Conservation (phyloP, 352 stramenopile genomes). For the Globisporangium recalcitrans region DNA sequence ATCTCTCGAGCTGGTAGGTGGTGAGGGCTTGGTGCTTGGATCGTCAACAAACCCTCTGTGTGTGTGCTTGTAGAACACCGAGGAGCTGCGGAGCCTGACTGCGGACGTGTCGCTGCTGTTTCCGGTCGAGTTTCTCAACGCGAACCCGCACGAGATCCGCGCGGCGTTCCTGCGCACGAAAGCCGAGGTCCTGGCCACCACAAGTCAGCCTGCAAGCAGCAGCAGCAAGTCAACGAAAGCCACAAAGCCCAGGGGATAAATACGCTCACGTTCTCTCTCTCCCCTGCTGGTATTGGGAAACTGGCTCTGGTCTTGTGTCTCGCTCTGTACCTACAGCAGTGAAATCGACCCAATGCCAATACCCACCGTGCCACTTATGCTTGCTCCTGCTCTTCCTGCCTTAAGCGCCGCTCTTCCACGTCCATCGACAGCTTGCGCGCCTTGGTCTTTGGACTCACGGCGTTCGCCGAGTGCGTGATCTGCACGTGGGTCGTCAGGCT, state of each 20-base stretch:
- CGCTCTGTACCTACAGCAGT: neutral
- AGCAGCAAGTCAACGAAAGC: slow-evolving; percentile 6
- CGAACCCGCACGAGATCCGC: slow-evolving; percentile 49
- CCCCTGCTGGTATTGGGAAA: neutral
- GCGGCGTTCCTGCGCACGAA: slow-evolving; percentile 55
- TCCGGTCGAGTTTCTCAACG: slow-evolving; percentile 76
- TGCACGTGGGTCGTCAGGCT: slow-evolving; percentile 59
- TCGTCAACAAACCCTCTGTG: neutral
- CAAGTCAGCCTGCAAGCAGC: neutral
- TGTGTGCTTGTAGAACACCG: slow-evolving; percentile 45
- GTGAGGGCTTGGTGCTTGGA: too few species aligned
- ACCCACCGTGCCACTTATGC: neutral
- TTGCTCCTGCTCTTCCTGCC: slow-evolving; percentile 7
- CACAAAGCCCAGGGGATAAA: slow-evolving; percentile 1
- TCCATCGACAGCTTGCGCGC: slow-evolving; percentile 24
- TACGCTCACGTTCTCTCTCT: neutral
- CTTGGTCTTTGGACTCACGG: slow-evolving; percentile 18
- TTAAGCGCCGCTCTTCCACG: slow-evolving; percentile 15
- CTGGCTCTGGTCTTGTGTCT: neutral
- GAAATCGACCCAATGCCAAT: neutral
- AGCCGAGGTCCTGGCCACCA: slow-evolving; percentile 33
- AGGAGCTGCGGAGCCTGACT: slow-evolving; percentile 80
- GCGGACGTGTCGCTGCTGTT: slow-evolving; percentile 74
- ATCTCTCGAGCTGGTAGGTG: too few species aligned
- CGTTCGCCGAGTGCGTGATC: slow-evolving; percentile 39